These are phyloP conservation scores for Crithidia thermophila DNA, from an alignment of 208 protist species.

Conservation along the genomic window DNA sequence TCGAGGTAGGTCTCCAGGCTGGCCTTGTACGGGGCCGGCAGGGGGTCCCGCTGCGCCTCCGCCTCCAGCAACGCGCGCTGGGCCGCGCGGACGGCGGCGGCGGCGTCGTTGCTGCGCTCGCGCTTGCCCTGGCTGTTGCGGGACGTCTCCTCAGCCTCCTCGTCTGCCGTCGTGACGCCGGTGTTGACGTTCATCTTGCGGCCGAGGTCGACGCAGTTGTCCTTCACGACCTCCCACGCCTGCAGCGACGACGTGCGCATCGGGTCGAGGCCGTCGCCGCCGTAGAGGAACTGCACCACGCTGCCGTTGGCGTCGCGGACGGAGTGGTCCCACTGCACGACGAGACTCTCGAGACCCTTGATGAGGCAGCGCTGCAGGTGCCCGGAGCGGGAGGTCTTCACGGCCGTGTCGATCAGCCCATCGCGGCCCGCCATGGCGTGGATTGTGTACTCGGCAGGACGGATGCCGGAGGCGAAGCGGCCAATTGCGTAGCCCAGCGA, in stretches of 20 bases:
- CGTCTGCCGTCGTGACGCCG: conserved; percentile 35
- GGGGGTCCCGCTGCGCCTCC: conserved; percentile 51
- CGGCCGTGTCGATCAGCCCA: conserved; percentile 99
- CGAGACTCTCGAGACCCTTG: conserved; percentile 96
- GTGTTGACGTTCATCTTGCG: conserved; percentile 62
- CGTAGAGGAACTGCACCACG: conserved; percentile 98
- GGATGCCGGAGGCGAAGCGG: conserved; percentile 99
- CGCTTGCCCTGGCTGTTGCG: conserved; percentile 32
- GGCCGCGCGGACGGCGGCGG: conserved; percentile 35
- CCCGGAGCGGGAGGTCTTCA: conserved; percentile 99
- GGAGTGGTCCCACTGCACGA: conserved; percentile 95
- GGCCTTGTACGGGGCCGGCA: conserved; percentile 49
- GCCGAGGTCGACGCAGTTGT: conserved; percentile 74
- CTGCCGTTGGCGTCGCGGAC: conserved; percentile 95
- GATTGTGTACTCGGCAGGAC: conserved; percentile 99
- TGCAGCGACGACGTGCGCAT: conserved; percentile 93
- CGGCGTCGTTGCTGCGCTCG: conserved; percentile 32
- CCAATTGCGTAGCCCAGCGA: conserved; percentile 93
- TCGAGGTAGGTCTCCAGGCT: conserved; percentile 59
- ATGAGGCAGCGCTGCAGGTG: conserved; percentile 98
- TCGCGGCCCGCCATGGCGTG: conserved; percentile 99
- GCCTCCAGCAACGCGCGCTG: conserved; percentile 37
- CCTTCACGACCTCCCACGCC: conserved; percentile 93
- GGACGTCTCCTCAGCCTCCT: conserved; percentile 20
- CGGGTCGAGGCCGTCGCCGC: conserved; percentile 98